phyloP scores from a whole-genome alignment of 129 eudicot species.

The Oenanthe sinensis region DNA sequence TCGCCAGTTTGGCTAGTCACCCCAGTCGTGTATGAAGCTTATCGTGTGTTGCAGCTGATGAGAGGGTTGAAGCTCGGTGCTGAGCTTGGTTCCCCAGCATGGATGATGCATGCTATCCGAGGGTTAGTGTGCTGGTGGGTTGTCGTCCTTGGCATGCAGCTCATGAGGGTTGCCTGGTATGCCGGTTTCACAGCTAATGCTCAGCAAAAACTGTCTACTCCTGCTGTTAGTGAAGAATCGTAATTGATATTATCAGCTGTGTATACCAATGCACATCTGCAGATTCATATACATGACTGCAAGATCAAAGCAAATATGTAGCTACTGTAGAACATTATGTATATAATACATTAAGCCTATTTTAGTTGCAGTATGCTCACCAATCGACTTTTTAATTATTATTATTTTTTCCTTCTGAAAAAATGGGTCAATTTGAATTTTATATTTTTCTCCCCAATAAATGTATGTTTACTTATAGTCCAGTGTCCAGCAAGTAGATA shows the following conservation, averaged over 20 bases:
- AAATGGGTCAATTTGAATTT: background rate
- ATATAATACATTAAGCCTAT: background rate
- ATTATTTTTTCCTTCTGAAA: no score
- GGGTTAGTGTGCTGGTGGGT: slow-evolving; percentile 98
- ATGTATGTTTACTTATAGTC: background rate
- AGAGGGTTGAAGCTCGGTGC: slow-evolving; percentile 89
- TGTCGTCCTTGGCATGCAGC: slow-evolving; percentile 85
- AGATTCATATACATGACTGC: background rate
- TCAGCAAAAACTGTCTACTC: slow-evolving; percentile 25
- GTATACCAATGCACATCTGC: background rate
- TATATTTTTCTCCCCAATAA: no score
- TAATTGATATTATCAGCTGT: slow-evolving; percentile 14
- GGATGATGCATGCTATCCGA: slow-evolving; percentile 75
- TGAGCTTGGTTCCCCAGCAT: slow-evolving; percentile 66
- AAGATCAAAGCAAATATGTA: background rate
- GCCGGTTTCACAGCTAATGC: slow-evolving; percentile 70
- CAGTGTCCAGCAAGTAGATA: background rate
- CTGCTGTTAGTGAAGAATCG: slow-evolving; percentile 9
- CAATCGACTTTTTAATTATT: background rate
- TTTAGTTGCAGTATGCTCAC: background rate
- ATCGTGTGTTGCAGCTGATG: slow-evolving; percentile 84
- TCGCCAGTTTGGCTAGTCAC: slow-evolving; percentile 95
- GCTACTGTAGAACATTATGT: background rate
- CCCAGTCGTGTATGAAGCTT: slow-evolving; percentile 78
- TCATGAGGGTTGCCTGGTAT: slow-evolving; percentile 98